Evolutionary conservation across 148 eudicot genomes (phyloP).

Genomic region (Amaranthus cruentus): DNA sequence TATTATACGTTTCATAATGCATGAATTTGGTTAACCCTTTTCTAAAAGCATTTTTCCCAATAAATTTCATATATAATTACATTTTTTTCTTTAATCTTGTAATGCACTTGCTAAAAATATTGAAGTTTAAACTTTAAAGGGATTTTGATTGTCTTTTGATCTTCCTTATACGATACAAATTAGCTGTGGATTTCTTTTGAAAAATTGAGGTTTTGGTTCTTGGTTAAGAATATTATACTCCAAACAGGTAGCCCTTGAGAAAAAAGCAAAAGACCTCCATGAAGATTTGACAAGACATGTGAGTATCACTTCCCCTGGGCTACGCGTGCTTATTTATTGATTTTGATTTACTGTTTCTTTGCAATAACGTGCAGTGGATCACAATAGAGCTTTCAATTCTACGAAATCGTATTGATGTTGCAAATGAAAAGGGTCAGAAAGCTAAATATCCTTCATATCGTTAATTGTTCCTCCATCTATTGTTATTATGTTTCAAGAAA

Average conservation of each 20-base stretch:
- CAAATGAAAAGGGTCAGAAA: slow-evolving; percentile 73
- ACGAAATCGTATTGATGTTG: slow-evolving; percentile 54
- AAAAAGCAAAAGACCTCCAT: slow-evolving; percentile 58
- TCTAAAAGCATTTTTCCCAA: background rate
- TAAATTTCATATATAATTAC: background rate
- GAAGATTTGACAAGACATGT: slow-evolving; percentile 64
- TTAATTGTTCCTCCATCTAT: background rate
- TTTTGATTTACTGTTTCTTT: slow-evolving; percentile 9
- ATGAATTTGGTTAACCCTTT: background rate
- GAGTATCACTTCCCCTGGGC: slow-evolving; percentile 13
- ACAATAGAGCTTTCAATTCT: slow-evolving; percentile 38
- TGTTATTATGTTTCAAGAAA: background rate
- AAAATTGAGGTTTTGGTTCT: background rate
- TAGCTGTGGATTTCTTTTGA: background rate
- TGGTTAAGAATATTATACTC: slow-evolving; percentile 10
- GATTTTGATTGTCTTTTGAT: background rate
- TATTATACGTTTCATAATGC: background rate
- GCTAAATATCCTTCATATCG: slow-evolving; percentile 49
- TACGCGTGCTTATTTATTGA: background rate
- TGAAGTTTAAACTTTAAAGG: too few species aligned
- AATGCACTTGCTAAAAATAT: background rate
- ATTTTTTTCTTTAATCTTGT: too few species aligned
- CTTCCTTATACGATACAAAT: background rate
- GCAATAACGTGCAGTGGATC: slow-evolving; percentile 42
- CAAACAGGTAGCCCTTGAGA: slow-evolving; percentile 54